Evolutionary conservation across 1,284 basidiomycete genomes (phyloP).

Genomic region (Rhodotorula sp.): DNA sequence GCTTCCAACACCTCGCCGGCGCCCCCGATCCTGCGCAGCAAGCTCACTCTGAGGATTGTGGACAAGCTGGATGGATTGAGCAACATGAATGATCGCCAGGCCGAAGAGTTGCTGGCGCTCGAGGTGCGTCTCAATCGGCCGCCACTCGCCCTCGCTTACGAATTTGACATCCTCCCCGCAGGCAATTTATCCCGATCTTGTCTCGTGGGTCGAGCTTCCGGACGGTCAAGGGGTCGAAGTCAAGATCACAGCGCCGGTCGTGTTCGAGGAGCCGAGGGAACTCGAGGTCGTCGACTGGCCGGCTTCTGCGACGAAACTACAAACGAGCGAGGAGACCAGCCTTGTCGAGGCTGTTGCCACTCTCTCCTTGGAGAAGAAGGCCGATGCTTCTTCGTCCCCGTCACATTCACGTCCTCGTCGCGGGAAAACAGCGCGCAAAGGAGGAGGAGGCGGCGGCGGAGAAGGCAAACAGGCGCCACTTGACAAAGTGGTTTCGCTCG

Average conservation of each 20-base stretch:
- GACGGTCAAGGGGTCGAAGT: slow-evolving; percentile 13
- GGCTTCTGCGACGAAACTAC: too few relatives aligned
- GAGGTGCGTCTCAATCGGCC: slow-evolving; percentile 13
- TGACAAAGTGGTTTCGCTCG: background rate
- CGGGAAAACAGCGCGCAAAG: background rate
- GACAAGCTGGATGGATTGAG: too few relatives aligned
- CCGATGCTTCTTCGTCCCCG: too few relatives aligned
- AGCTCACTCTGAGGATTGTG: too few relatives aligned
- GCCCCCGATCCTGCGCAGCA: too few relatives aligned
- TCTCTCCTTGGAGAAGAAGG: background rate
- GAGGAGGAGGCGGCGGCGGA: background rate
- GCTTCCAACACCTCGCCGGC: too few relatives aligned
- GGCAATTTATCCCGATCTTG: slow-evolving; percentile 40
- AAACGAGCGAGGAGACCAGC: background rate
- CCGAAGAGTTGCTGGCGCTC: slow-evolving; percentile 39
- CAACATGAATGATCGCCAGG: slow-evolving; percentile 33
- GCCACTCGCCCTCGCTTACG: too few relatives aligned
- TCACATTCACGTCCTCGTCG: background rate
- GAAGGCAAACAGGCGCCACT: too few relatives aligned
- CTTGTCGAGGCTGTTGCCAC: too few relatives aligned
- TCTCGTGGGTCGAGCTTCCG: slow-evolving; percentile 9
- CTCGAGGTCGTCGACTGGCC: slow-evolving; percentile 28
- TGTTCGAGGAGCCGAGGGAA: slow-evolving; percentile 23
- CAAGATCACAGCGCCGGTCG: slow-evolving; percentile 19
- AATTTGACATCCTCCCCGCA: slow-evolving; percentile 5